phyloP scores from a whole-genome alignment of 345 rosid genomes.

The Reutealis trisperma region DNA sequence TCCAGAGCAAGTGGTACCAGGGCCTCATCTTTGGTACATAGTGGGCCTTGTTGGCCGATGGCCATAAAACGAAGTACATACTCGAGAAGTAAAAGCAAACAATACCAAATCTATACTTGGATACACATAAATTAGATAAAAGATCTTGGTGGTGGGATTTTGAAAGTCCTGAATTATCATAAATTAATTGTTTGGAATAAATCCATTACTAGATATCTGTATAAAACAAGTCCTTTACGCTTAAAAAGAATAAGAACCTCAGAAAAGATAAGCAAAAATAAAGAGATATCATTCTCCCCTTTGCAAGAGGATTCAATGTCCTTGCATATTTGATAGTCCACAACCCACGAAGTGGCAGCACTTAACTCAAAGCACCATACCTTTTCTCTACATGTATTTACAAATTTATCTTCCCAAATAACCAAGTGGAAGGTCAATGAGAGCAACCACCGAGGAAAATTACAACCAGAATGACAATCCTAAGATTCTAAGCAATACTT shows the following conservation, averaged over 20 bases:
- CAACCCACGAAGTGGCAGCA: not conserved
- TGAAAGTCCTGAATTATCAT: too few relatives aligned
- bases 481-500: too few relatives aligned
- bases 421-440: conserved; percentile 2
- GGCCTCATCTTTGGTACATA: too few relatives aligned
- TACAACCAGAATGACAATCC: not conserved
- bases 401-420: conserved; percentile 10
- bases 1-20: too few relatives aligned
- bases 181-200: too few relatives aligned
- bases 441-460: conserved; percentile 5
- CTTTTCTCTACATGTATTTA: not conserved
- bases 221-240: not conserved
- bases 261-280: not conserved
- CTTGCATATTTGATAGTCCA: not conserved
- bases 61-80: too few relatives aligned
- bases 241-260: too few relatives aligned
- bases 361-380: not conserved
- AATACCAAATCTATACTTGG: too few relatives aligned
- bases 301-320: not conserved
- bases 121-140: too few relatives aligned
- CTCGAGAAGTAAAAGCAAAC: too few relatives aligned
- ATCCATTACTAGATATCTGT: not conserved
- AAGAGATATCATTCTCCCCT: not conserved
- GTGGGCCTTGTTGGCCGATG: too few relatives aligned
- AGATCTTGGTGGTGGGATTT: too few relatives aligned